phyloP scores from a whole-genome alignment of 2,329 filamentous ascomycete genomes.

The Sclerotinia spermophila region DNA sequence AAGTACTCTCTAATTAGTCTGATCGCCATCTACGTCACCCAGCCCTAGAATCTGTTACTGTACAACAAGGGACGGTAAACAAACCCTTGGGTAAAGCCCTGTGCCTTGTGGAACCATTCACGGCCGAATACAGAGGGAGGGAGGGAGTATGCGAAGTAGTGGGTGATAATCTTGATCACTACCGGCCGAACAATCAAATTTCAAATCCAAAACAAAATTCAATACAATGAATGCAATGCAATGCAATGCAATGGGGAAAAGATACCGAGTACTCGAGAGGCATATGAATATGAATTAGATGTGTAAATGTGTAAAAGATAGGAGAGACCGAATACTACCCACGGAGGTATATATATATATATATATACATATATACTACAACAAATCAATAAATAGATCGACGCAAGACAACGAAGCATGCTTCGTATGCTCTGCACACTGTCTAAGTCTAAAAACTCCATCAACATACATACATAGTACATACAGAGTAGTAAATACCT shows the following conservation, averaged over 20 bases:
- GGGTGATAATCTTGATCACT: background rate
- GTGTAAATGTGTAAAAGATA: too few relatives aligned
- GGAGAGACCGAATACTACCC: too few relatives aligned
- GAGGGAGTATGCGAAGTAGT: background rate
- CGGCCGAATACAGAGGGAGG: background rate
- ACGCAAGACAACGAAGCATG: background rate
- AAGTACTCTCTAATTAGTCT: background rate
- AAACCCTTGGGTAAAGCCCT: background rate
- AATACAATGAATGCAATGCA: background rate
- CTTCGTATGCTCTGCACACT: too few relatives aligned
- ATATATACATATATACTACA: background rate
- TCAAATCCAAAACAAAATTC: background rate
- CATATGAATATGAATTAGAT: too few relatives aligned
- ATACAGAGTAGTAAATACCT: background rate
- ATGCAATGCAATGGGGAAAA: background rate
- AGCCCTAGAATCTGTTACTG: background rate
- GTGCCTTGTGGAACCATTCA: background rate
- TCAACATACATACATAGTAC: background rate
- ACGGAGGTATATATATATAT: background rate
- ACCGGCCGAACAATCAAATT: background rate
- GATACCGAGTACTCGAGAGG: too few relatives aligned
- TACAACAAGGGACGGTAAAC: background rate
- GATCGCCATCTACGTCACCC: slow-evolving; percentile 8
- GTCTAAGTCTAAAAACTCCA: background rate
- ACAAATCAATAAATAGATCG: background rate